Evolutionary conservation across 345 rosid genomes (phyloP), one percentile per base, ranked within the genome.

Genomic region (Rubroshorea leprosula): DNA sequence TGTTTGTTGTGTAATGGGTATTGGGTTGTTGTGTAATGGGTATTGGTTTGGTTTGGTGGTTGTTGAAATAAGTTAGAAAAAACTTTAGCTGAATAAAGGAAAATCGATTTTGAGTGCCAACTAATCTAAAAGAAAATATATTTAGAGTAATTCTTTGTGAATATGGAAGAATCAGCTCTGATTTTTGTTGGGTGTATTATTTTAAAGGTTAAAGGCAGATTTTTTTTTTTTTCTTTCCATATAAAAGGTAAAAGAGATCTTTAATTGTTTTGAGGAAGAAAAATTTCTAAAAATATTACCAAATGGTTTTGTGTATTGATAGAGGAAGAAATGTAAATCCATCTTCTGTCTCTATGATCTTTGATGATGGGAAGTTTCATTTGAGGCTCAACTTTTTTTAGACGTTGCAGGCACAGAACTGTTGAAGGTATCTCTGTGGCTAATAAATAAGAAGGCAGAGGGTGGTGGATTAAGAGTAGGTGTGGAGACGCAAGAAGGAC

Each of bases 401-500:
- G 13, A 18, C 39, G 23, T 18, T 13, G 72, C 65, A 62, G 68
- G 48, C 48, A 21, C 23, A 16, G 47, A 21, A 62, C 25, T 15
- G 39, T 25, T 26, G 49, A 43, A 24, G 41, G 7, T 13, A 6
- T 35, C 12, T 2, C 19, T 51, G 35, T 1, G 31, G 35, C 35
- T 63, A 27, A 45, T 16, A 18, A n/a, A 24, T 49, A 65, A 26
- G 52, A 23, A 35, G 53, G 14, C 51, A 48, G 52, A n/a, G 39
- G 44, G 12, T 57, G 9, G 52, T 58, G 61, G 63, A 39, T 56
- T 64, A 60, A 18, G 44, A 18, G 48, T 14, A 55, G 44, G 49
- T 55, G 51, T 61, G 5, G 7, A 43, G 54, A 57, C 56, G 60
- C 38, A 13, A 48, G n/a, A 23, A 61, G 60, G 61, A 60, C 43